Evolutionary conservation across 257 asterid species (phyloP), one percentile per base, ranked within the genome.

Genomic region (Plantago elongata): DNA sequence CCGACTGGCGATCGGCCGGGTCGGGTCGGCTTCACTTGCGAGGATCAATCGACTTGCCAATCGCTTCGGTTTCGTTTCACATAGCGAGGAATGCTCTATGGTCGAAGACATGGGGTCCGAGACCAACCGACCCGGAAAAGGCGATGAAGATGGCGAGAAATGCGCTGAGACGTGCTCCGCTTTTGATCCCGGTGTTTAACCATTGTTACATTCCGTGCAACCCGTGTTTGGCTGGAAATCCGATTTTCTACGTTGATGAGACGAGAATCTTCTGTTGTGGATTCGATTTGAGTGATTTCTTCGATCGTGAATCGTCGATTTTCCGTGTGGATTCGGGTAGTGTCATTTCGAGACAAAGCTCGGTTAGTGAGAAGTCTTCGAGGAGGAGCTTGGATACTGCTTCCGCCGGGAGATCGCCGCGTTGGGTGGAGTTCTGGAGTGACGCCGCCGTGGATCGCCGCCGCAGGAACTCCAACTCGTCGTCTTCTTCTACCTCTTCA

Each of bases 341-440:
- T 34, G 34, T 57, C 18, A 64, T 77, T 62, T 64, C 79, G 40
- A 79, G 68, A 55, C 88, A 78, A 29, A 80, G 82, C 9, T 79
- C 92, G 4, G 8, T 61, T 13, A 46, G 66, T 0, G 88, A 75
- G 43, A 84, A 75, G 60, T 76, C 97, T 13, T 73, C 74, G 22
- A 51, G 95, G 67, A 74, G 86, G 51, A 89, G 96, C 9, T 67
- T 86, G 0, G 93, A 86, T 51, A 38, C 84, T 3, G 71, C 64
- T 1, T 55, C 77, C 71, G 81, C 78, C 40, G 83, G 79, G 0
- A 70, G 78, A 61, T 63, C 82, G 51, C 91, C 96, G 71, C 80
- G 98, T 18, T 93, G 99, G 99, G 95, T 93, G 78, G 99, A 93
- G 79, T 93, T 93, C 80, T 93, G 99, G 99, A 89, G 96, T 67